phyloP scores from a whole-genome alignment of 148 eudicot species.

The Polygonum maritimum region DNA sequence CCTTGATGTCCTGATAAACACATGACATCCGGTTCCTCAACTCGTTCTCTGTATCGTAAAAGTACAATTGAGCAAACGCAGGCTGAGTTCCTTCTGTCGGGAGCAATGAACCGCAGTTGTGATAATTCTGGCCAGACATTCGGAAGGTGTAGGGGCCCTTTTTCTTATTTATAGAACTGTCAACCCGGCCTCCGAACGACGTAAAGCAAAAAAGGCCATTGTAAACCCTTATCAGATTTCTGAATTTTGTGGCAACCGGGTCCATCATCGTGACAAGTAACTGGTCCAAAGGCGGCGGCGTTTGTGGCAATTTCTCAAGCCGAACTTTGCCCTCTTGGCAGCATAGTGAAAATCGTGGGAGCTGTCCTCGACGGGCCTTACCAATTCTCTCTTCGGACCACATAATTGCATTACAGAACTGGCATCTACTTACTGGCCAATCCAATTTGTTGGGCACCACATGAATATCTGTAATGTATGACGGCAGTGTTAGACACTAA shows the following conservation, averaged over 20 bases:
- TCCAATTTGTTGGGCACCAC: not conserved
- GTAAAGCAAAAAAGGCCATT: not conserved
- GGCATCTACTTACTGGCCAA: not conserved
- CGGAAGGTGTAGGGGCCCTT: not conserved
- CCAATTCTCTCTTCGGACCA: not conserved
- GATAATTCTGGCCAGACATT: not conserved
- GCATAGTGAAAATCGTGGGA: not conserved
- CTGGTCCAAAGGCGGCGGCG: not conserved
- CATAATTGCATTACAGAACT: not conserved
- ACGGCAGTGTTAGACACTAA: too few species aligned
- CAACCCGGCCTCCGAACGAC: not conserved
- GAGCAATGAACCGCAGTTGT: not conserved
- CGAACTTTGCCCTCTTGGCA: not conserved
- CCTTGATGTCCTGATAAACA: not conserved
- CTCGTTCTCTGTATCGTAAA: not conserved
- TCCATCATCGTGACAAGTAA: not conserved
- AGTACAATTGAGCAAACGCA: not conserved
- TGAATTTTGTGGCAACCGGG: not conserved
- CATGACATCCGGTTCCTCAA: not conserved
- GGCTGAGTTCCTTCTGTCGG: not conserved
- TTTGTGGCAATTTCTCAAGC: not conserved
- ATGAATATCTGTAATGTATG: too few species aligned
- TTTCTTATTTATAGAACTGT: not conserved
- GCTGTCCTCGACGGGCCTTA: not conserved
- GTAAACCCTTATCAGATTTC: not conserved